These are phyloP conservation scores for Pyrus pyrifolia DNA, from an alignment of 306 rosid genomes.

Conservation along the genomic window DNA sequence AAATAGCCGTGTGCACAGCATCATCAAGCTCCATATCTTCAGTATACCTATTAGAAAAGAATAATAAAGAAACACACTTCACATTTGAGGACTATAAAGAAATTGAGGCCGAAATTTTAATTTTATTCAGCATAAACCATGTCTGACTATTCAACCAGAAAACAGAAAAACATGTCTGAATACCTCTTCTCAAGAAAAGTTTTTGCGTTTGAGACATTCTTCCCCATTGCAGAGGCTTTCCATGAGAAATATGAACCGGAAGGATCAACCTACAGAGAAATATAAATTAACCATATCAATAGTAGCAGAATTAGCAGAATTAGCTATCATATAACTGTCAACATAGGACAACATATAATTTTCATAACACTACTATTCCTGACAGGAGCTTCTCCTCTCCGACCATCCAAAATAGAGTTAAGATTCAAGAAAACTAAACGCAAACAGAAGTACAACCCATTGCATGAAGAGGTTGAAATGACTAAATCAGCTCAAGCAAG, in stretches of 20 bases:
- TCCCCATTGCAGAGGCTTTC: conserved; percentile 99
- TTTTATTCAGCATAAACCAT: background rate
- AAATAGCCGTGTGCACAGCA: conserved; percentile 91
- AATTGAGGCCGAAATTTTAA: background rate
- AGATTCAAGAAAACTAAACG: background rate
- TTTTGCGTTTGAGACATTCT: conserved; percentile 92
- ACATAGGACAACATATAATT: background rate
- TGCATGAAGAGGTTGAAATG: background rate
- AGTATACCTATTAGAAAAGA: conserved; percentile 51
- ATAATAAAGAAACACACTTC: background rate
- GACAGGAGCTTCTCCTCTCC: background rate
- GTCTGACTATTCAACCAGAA: background rate
- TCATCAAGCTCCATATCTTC: conserved; percentile 98
- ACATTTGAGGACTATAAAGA: background rate
- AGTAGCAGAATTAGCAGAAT: background rate
- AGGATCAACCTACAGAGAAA: conserved; percentile 72
- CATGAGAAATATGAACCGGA: conserved; percentile 96
- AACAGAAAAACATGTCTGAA: background rate
- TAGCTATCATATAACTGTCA: background rate
- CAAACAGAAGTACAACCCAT: background rate
- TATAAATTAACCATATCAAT: background rate
- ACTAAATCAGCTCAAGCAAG: too few species aligned
- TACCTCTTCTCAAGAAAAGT: conserved; percentile 99
- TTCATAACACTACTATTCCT: background rate
- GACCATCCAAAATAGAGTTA: background rate